A percentile compares a stretch with the other conserved stretches of the same genome.
Evolutionary conservation across 2,329 filamentous ascomycete genomes (phyloP).

Genomic region (Ceratocystis alfenasii): DNA sequence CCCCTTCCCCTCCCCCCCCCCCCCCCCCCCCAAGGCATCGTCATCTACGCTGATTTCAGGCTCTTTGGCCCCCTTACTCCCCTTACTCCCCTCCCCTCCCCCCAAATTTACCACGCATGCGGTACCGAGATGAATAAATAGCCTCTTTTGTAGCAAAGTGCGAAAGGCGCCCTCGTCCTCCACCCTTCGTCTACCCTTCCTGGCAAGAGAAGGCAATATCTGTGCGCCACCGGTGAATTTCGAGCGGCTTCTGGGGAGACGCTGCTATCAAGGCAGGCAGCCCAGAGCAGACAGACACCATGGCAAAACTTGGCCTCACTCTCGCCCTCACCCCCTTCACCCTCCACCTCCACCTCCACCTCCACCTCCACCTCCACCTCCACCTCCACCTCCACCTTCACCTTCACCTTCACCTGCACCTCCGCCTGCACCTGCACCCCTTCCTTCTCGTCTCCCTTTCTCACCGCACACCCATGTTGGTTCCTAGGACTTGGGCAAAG

Average conservation of each 20-base stretch:
- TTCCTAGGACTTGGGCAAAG: neutral
- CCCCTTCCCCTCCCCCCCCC: no score
- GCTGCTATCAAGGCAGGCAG: neutral
- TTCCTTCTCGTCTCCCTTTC: neutral
- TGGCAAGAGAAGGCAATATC: no score
- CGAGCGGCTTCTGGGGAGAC: neutral
- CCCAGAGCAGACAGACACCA: neutral
- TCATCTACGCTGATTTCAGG: no score
- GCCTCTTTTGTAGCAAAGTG: neutral
- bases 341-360: neutral
- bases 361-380: neutral
- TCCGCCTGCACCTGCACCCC: neutral
- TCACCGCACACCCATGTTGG: neutral
- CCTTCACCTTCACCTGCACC: no score
- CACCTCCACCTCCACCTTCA: no score
- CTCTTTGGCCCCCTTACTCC: no score
- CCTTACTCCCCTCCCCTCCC: neutral
- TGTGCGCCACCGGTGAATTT: no score
- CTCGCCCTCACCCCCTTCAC: neutral
- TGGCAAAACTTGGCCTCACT: neutral
- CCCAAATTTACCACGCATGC: neutral
- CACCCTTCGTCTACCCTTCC: neutral
- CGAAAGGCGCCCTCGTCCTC: neutral
- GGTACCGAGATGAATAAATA: slow-evolving; percentile 1
- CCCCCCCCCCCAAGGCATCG: no score